phyloP scores from a whole-genome alignment of 805 yeast species.

The Lachancea fermentati region DNA sequence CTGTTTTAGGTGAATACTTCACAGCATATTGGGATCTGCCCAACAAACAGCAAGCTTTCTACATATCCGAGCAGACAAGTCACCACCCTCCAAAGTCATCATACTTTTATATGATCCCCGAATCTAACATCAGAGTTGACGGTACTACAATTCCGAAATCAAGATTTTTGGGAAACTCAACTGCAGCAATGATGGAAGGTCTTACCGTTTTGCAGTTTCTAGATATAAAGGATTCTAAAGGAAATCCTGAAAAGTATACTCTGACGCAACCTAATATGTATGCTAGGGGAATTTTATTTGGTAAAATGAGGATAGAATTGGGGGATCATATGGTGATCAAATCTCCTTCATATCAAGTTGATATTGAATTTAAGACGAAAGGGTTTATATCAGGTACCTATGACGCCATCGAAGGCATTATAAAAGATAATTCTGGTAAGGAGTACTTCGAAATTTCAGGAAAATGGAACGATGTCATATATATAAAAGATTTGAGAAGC shows the following conservation, averaged over 20 bases:
- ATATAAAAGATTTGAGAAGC: slow-evolving; percentile 50
- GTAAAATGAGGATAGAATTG: slow-evolving; percentile 80
- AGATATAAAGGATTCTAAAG: slow-evolving; percentile 45
- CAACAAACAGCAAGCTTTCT: slow-evolving; percentile 66
- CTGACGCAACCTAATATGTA: slow-evolving; percentile 95
- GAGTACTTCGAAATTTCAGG: slow-evolving; percentile 67
- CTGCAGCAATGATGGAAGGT: slow-evolving; percentile 98
- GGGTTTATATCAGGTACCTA: slow-evolving; percentile 92
- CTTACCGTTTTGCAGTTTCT: slow-evolving; percentile 63
- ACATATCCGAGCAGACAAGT: slow-evolving; percentile 89
- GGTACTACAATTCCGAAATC: slow-evolving; percentile 87
- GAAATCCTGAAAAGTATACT: slow-evolving; percentile 61
- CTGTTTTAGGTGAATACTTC: slow-evolving; percentile 87
- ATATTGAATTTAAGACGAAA: slow-evolving; percentile 89
- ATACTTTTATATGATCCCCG: slow-evolving; percentile 84
- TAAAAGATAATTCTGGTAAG: slow-evolving; percentile 51
- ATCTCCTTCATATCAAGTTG: slow-evolving; percentile 60
- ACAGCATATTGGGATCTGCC: slow-evolving; percentile 90
- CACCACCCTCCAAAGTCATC: slow-evolving; percentile 99
- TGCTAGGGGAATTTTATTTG: slow-evolving; percentile 88
- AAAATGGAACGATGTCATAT: slow-evolving; percentile 88
- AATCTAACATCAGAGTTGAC: slow-evolving; percentile 73
- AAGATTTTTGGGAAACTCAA: slow-evolving; percentile 86
- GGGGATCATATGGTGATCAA: slow-evolving; percentile 86
- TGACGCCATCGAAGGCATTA: slow-evolving; percentile 76